A percentile compares a stretch with the other conserved stretches of the same genome.
These are phyloP conservation scores for Lathyrus sativus DNA, from an alignment of 306 rosid species.

Conservation along the genomic window DNA sequence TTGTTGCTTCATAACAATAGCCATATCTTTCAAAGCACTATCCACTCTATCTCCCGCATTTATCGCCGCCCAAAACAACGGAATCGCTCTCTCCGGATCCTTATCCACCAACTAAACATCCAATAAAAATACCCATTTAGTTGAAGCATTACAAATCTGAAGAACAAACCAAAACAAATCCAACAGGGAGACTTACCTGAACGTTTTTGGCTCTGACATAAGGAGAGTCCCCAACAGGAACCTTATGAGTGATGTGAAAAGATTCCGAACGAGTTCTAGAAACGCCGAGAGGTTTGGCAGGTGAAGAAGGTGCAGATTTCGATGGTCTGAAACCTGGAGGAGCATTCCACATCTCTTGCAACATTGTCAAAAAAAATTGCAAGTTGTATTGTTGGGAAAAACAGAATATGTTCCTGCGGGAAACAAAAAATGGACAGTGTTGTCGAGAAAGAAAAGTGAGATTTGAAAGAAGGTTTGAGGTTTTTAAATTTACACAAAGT, in stretches of 20 bases:
- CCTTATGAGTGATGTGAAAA: conserved; percentile 80
- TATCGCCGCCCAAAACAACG: conserved; percentile 95
- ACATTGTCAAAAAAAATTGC: conserved; percentile 39
- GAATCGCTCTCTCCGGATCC: conserved; percentile 97
- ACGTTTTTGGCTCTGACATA: conserved; percentile 96
- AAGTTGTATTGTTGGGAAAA: not conserved
- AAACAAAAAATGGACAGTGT: conserved; percentile 26
- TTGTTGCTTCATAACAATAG: conserved; percentile 98
- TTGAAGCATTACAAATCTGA: not conserved
- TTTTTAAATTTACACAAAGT: conserved; percentile 37
- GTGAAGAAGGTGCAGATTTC: conserved; percentile 95
- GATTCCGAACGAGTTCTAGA: conserved; percentile 77
- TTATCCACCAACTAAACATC: conserved; percentile 75
- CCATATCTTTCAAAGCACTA: conserved; percentile 97
- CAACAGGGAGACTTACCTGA: no score
- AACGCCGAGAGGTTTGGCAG: conserved; percentile 83
- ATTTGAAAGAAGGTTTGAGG: conserved; percentile 12
- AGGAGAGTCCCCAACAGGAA: conserved; percentile 86
- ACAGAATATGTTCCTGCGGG: not conserved
- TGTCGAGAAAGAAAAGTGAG: conserved; percentile 1
- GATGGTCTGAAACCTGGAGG: conserved; percentile 94
- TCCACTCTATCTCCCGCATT: conserved; percentile 97
- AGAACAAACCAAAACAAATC: no score
- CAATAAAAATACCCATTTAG: not conserved
- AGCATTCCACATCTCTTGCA: conserved; percentile 94